phyloP scores from a whole-genome alignment of 805 yeast species.

The Priceomyces medius region DNA sequence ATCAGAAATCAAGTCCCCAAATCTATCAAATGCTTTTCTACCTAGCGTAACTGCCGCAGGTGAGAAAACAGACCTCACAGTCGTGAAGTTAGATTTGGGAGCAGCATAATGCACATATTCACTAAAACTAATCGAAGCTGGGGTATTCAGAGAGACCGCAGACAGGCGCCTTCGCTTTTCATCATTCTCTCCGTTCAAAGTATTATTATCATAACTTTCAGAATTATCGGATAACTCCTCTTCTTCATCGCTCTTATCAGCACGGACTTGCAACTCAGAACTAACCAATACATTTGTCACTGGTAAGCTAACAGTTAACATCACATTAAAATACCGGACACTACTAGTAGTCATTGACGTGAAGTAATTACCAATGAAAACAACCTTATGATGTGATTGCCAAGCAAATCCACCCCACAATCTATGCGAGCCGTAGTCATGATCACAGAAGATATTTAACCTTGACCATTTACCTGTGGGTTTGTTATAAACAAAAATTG shows the following conservation, averaged over 20 bases:
- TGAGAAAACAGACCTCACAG: conserved; percentile 68
- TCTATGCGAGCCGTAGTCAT: conserved; percentile 53
- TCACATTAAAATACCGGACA: conserved; percentile 45
- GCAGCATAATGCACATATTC: conserved; percentile 76
- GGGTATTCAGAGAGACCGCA: conserved; percentile 17
- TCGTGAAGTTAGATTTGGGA: conserved; percentile 64
- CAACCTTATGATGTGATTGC: conserved; percentile 74
- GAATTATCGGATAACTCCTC: conserved; percentile 3
- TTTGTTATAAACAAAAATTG: conserved; percentile 49
- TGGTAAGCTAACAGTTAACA: conserved; percentile 55
- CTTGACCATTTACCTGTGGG: conserved; percentile 65
- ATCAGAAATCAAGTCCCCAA: conserved; percentile 62
- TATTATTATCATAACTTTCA: conserved; percentile 10
- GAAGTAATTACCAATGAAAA: conserved; percentile 56
- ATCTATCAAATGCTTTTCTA: conserved; percentile 68
- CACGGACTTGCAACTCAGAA: conserved; percentile 25
- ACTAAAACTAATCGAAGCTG: conserved; percentile 48
- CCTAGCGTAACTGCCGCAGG: conserved; percentile 78
- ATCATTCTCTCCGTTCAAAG: conserved; percentile 10
- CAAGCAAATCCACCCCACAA: conserved; percentile 71
- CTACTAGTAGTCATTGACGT: conserved; percentile 47
- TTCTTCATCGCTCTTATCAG: conserved; percentile 1
- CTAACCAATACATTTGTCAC: conserved; percentile 51
- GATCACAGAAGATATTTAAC: conserved; percentile 52
- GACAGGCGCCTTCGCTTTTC: conserved; percentile 18